Evolutionary conservation across 495 filamentous ascomycete species (phyloP).

Genomic region (Thozetella sp.): DNA sequence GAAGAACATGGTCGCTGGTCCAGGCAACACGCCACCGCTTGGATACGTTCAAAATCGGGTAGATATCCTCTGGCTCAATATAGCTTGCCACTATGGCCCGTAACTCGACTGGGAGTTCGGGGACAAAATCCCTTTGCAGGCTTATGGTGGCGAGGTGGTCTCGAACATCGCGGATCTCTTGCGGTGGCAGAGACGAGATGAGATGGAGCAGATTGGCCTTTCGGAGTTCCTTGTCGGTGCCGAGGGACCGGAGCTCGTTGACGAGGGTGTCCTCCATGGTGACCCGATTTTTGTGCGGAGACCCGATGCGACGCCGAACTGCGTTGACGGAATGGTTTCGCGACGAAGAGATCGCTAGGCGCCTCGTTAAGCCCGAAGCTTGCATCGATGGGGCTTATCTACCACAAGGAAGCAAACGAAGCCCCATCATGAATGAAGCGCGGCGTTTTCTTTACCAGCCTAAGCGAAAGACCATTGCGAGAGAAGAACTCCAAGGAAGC

Average conservation of each 20-base stretch:
- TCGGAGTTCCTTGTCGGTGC: constrained; percentile 4
- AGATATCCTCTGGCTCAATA: constrained; percentile 19
- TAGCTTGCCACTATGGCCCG: constrained; percentile 21
- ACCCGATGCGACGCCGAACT: neutral
- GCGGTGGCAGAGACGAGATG: constrained; percentile 9
- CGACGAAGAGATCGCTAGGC: neutral
- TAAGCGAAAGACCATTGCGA: no score
- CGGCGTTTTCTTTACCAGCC: no score
- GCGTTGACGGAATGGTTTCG: neutral
- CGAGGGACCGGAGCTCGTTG: constrained; percentile 6
- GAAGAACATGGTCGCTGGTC: constrained; percentile 17
- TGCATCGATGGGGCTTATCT: no score
- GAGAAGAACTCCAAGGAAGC: no score
- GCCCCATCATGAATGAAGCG: no score
- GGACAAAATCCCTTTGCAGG: constrained; percentile 23
- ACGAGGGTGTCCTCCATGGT: constrained; percentile 1
- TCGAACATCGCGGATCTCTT: constrained; percentile 25
- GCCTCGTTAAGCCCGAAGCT: no score
- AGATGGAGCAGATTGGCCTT: constrained; percentile 7
- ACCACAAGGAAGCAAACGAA: no score
- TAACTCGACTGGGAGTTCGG: constrained; percentile 31
- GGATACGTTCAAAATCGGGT: constrained; percentile 25
- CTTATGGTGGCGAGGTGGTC: constrained; percentile 15
- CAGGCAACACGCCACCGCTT: constrained; percentile 29
- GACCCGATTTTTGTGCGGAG: neutral